Conservation (phyloP, 805 yeast species). For the Millerozyma acaciae region DNA sequence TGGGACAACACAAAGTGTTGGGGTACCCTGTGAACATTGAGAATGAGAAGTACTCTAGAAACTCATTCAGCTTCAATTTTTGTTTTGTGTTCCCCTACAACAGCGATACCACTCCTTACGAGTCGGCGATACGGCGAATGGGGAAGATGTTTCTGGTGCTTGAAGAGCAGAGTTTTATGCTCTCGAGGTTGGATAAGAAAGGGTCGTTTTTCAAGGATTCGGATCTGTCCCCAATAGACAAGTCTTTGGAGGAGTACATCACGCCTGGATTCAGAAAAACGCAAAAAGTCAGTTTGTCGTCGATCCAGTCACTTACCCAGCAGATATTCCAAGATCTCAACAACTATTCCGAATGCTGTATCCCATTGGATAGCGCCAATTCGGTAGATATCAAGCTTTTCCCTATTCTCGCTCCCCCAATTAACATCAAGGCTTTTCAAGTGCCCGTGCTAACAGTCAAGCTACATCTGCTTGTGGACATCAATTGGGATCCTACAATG, state of each 20-base stretch:
- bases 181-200: conserved; percentile 51
- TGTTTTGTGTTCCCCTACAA: conserved; percentile 86
- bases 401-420: conserved; percentile 81
- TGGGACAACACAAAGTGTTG: conserved; percentile 64
- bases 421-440: conserved; percentile 70
- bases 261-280: conserved; percentile 36
- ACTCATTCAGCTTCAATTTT: conserved; percentile 88
- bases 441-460: conserved; percentile 91
- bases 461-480: conserved; percentile 68
- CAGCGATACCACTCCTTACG: conserved; percentile 80
- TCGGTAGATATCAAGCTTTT: conserved; percentile 91
- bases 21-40: conserved; percentile 88
- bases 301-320: conserved; percentile 72
- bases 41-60: conserved; percentile 75
- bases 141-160: conserved; percentile 86
- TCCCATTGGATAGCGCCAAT: conserved; percentile 86
- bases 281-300: conserved; percentile 31
- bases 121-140: conserved; percentile 75
- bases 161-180: conserved; percentile 80
- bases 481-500: conserved; percentile 98
- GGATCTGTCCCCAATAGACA: conserved; percentile 10
- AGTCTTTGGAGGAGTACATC: conserved; percentile 3
- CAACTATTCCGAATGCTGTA: conserved; percentile 92
- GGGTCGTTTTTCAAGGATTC: conserved; percentile 36
- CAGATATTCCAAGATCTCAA: conserved; percentile 93